Conservation (phyloP, 2,329 filamentous ascomycete species). For the Alternaria sp. region DNA sequence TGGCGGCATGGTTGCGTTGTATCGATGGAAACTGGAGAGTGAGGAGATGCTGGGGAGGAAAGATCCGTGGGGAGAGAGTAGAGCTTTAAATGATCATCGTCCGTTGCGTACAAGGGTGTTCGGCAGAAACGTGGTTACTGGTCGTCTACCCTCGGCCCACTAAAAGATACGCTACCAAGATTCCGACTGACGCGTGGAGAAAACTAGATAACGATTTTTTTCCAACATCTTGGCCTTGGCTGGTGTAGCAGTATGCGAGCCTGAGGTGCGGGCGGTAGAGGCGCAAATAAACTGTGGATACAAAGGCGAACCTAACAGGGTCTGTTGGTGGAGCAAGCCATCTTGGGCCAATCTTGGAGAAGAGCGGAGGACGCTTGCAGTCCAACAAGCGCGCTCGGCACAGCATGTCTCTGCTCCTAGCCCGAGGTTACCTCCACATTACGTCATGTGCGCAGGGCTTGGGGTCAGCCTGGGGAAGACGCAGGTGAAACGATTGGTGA, state of each 20-base stretch:
- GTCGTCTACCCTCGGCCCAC: conserved; percentile 25
- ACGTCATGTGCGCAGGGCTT: conserved; percentile 24
- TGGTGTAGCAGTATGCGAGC: conserved; percentile 32
- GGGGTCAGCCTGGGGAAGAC: background rate
- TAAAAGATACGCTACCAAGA: conserved; percentile 25
- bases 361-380: conserved; percentile 29
- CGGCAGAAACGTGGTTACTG: conserved; percentile 19
- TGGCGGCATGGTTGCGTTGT: conserved; percentile 30
- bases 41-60: conserved; percentile 29
- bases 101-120: conserved; percentile 17
- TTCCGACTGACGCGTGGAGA: conserved; percentile 32
- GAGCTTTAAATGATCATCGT: conserved; percentile 34
- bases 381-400: conserved; percentile 34
- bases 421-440: conserved; percentile 21
- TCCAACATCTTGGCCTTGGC: conserved; percentile 37
- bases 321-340: conserved; percentile 25
- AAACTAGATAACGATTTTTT: conserved; percentile 38
- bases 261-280: conserved; percentile 29
- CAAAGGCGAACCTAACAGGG: conserved; percentile 32
- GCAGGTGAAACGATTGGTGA: background rate
- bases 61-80: conserved; percentile 25
- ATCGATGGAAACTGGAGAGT: conserved; percentile 26
- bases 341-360: conserved; percentile 33
- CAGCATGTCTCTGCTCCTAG: conserved; percentile 25
- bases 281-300: conserved; percentile 37